phyloP scores from a whole-genome alignment of 176 grass and related monocot species.

The Triticum dicoccoides region DNA sequence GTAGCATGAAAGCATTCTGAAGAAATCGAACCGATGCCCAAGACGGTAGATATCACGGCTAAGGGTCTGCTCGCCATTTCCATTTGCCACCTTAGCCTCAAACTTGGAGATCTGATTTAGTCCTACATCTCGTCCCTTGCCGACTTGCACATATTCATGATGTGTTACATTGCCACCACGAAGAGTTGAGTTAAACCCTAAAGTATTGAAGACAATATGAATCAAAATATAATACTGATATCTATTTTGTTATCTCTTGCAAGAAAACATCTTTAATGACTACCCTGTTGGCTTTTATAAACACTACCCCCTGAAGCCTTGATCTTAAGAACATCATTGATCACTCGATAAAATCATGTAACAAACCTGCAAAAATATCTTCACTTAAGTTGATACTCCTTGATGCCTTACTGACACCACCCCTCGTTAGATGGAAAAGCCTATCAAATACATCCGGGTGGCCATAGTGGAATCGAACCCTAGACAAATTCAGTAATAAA shows the following conservation, averaged over 20 bases:
- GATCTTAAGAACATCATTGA: conserved; percentile 8
- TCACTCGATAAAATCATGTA: neutral
- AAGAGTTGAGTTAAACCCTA: conserved; percentile 89
- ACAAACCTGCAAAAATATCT: conserved; percentile 88
- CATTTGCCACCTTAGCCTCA: conserved; percentile 94
- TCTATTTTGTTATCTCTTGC: neutral
- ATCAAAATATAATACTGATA: neutral
- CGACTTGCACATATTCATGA: conserved; percentile 95
- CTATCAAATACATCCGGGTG: conserved; percentile 97
- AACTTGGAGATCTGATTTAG: conserved; percentile 93
- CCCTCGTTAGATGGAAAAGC: conserved; percentile 91
- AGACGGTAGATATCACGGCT: conserved; percentile 92
- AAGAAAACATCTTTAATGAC: neutral
- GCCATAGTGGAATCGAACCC: conserved; percentile 97
- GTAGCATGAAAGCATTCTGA: conserved; percentile 98
- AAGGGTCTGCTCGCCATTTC: conserved; percentile 90
- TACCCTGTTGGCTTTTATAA: neutral
- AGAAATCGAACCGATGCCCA: conserved; percentile 94
- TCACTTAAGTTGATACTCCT: conserved; percentile 93
- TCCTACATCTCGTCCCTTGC: conserved; percentile 92
- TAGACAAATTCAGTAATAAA: conserved; percentile 32
- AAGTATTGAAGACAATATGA: conserved; percentile 15
- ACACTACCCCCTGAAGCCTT: neutral
- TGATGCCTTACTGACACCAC: conserved; percentile 96
- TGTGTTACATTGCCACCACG: conserved; percentile 91